Percentiles rank a stretch among this genome's conserved stretches.
These are phyloP conservation scores for Rhypophila decipiens DNA, from an alignment of 495 filamentous ascomycete species.

Conservation along the genomic window DNA sequence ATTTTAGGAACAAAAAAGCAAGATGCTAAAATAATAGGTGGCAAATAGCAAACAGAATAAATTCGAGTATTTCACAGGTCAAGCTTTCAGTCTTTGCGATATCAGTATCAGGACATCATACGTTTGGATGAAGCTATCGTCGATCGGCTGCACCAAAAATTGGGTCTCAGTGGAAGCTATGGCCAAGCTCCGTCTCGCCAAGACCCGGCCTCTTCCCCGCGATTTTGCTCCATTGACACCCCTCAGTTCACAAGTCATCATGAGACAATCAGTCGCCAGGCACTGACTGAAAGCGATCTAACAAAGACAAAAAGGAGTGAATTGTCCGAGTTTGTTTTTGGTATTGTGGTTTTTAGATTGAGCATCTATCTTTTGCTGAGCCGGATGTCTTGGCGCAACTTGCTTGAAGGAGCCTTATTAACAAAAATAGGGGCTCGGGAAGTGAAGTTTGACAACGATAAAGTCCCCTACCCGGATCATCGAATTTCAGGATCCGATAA, in stretches of 20 bases:
- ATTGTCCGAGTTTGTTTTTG: no score
- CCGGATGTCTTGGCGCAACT: no score
- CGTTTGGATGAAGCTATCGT: not conserved
- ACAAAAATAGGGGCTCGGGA: no score
- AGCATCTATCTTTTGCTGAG: no score
- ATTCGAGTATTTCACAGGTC: not conserved
- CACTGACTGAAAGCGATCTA: no score
- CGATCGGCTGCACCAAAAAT: not conserved
- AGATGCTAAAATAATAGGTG: not conserved
- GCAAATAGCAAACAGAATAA: not conserved
- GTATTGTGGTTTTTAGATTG: no score
- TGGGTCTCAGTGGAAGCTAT: not conserved
- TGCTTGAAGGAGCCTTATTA: no score
- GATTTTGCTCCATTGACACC: not conserved
- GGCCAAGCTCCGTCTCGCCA: slow-evolving; percentile 1
- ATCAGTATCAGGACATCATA: not conserved
- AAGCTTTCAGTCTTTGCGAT: not conserved
- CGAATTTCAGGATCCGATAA: no score
- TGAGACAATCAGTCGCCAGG: not conserved
- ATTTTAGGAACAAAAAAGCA: not conserved
- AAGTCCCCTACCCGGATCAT: no score
- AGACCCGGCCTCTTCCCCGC: not conserved
- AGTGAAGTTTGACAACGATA: no score
- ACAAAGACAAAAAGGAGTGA: no score
- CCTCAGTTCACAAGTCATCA: not conserved